Percentiles rank a stretch among this genome's conserved stretches.
phyloP scores from a whole-genome alignment of 23 red algal genomes.

The Gracilaria domingensis region DNA sequence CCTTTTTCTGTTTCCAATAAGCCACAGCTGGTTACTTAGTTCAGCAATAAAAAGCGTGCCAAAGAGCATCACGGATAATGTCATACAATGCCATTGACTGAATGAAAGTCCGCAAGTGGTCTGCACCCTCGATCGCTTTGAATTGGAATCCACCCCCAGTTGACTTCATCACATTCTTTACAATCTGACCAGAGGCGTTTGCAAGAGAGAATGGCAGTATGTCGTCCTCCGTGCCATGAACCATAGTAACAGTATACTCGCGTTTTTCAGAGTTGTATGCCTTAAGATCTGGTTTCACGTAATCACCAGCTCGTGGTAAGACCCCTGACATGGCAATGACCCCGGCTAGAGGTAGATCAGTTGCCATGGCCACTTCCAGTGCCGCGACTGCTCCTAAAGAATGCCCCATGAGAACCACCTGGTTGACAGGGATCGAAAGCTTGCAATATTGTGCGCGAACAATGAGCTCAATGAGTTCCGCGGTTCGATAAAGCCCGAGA shows the following conservation, averaged over 20 bases:
- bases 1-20: too few relatives aligned
- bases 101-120: background rate
- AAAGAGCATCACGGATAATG: background rate
- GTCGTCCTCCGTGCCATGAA: background rate
- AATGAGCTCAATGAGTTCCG: background rate
- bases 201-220: background rate
- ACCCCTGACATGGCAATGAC: background rate
- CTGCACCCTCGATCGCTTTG: background rate
- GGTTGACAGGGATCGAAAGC: background rate
- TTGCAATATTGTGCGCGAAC: background rate
- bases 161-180: background rate
- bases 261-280: background rate
- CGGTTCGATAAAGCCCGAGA: background rate
- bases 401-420: background rate
- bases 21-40: background rate
- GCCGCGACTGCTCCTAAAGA: background rate
- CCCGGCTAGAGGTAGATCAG: background rate
- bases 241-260: background rate
- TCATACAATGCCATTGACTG: background rate
- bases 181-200: slow-evolving; percentile 2
- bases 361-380: background rate
- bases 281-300: background rate
- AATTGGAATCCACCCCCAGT: background rate
- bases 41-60: background rate
- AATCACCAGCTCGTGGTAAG: background rate